Conservation (phyloP, 2,329 filamentous ascomycete species). For the Cytospora leucostoma region DNA sequence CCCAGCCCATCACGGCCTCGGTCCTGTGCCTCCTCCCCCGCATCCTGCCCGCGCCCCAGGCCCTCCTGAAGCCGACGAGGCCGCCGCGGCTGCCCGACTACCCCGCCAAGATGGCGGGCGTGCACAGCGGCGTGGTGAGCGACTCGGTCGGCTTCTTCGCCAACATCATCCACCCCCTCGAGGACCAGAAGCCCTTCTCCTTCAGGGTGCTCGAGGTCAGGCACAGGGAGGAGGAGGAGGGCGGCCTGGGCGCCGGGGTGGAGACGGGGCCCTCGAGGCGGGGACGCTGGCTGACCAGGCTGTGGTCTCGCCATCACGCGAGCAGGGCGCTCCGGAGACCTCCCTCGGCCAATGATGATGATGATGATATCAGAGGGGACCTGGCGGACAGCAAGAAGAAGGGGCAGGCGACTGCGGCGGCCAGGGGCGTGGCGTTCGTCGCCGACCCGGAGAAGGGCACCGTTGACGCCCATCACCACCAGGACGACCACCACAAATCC, state of each 20-base stretch:
- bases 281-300: not conserved
- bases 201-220: slow-evolving; percentile 53
- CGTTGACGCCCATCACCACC: slow-evolving; percentile 24
- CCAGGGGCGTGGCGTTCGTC: slow-evolving; percentile 14
- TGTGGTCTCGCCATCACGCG: not conserved
- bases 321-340: not conserved
- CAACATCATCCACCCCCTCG: slow-evolving; percentile 60
- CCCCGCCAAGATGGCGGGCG: slow-evolving; percentile 57
- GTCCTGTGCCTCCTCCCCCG: slow-evolving; percentile 57
- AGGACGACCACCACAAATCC: slow-evolving; percentile 26
- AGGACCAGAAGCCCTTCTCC: slow-evolving; percentile 48
- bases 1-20: slow-evolving; percentile 57
- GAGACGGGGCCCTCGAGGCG: not conserved
- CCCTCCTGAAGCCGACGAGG: slow-evolving; percentile 58
- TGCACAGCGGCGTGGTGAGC: slow-evolving; percentile 56
- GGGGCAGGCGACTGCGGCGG: not conserved
- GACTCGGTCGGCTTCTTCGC: slow-evolving; percentile 62
- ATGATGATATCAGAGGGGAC: not conserved
- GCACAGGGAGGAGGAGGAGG: slow-evolving; percentile 40
- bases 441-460: slow-evolving; percentile 28
- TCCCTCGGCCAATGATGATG: not conserved
- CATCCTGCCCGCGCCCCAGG: slow-evolving; percentile 63
- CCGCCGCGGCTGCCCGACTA: slow-evolving; percentile 58
- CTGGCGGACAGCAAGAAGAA: not conserved
- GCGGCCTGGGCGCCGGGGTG: slow-evolving; percentile 1